phyloP scores from a whole-genome alignment of 805 yeast species.

The Lipomyces japonicus region DNA sequence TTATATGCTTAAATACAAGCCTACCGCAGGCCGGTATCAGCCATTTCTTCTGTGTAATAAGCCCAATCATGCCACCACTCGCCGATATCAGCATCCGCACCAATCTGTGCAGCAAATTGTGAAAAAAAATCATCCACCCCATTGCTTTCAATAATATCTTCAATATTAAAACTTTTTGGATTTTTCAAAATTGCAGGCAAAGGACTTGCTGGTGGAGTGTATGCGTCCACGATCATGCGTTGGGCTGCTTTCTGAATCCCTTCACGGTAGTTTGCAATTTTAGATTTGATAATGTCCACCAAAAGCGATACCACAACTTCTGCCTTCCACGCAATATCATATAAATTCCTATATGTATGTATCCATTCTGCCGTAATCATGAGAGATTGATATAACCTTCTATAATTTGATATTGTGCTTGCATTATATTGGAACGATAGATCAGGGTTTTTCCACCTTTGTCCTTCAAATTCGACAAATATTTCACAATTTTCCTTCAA shows the following conservation, averaged over 20 bases:
- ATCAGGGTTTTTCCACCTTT: conserved; percentile 15
- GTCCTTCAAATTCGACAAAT: conserved; percentile 1
- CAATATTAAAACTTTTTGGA: neutral
- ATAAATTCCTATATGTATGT: neutral
- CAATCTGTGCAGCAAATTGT: neutral
- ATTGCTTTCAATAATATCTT: neutral
- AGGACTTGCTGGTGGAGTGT: neutral
- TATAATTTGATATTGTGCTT: conserved; percentile 3
- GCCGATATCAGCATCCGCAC: conserved; percentile 11
- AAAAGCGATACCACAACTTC: neutral
- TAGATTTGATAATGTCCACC: neutral
- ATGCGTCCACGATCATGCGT: neutral
- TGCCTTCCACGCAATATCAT: conserved; percentile 1
- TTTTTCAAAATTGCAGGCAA: neutral
- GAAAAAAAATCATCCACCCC: neutral
- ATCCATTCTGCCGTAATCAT: conserved; percentile 7
- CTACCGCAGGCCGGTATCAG: too few relatives aligned
- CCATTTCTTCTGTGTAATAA: too few relatives aligned
- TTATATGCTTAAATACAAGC: too few relatives aligned
- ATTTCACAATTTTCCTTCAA: conserved; percentile 3
- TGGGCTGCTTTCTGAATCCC: too few relatives aligned
- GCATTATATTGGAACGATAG: conserved; percentile 16
- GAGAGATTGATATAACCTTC: conserved; percentile 12
- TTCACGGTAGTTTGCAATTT: neutral
- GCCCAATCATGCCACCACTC: conserved; percentile 29